Percentiles rank a stretch among this genome's conserved stretches.
Evolutionary conservation across 768 basidiomycete genomes (phyloP).

Genomic region (Macrolepiota albuminosa): DNA sequence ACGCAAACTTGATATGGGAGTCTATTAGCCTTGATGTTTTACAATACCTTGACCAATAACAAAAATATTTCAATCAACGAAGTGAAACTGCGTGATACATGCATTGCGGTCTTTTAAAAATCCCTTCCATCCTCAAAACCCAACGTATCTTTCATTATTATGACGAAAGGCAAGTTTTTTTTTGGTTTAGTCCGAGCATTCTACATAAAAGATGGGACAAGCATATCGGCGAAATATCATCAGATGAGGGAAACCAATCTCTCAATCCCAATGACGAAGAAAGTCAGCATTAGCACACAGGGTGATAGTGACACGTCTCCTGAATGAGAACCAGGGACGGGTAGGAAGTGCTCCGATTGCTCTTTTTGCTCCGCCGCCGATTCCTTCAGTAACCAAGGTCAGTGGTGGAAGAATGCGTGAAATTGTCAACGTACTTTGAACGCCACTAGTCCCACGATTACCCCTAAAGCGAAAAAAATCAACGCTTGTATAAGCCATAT

Average conservation of each 20-base stretch:
- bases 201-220: neutral
- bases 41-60: neutral
- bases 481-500: conserved; percentile 80
- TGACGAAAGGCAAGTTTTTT: no score
- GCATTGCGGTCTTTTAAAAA: neutral
- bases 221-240: neutral
- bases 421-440: conserved; percentile 64
- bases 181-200: neutral
- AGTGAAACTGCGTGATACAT: neutral
- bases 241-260: neutral
- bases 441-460: conserved; percentile 72
- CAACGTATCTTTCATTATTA: no score
- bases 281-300: conserved; percentile 16
- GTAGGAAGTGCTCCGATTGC: conserved; percentile 46
- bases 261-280: conserved; percentile 12
- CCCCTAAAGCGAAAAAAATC: conserved; percentile 66
- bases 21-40: neutral
- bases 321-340: conserved; percentile 48
- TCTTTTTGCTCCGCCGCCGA: conserved; percentile 35
- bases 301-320: conserved; percentile 23
- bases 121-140: no score
- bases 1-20: conserved; percentile 5
- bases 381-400: conserved; percentile 35
- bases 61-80: neutral
- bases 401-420: neutral